Base-by-base conservation (phyloP, 2,329 filamentous ascomycete genomes). In the Cladosporium phlei region DNA sequence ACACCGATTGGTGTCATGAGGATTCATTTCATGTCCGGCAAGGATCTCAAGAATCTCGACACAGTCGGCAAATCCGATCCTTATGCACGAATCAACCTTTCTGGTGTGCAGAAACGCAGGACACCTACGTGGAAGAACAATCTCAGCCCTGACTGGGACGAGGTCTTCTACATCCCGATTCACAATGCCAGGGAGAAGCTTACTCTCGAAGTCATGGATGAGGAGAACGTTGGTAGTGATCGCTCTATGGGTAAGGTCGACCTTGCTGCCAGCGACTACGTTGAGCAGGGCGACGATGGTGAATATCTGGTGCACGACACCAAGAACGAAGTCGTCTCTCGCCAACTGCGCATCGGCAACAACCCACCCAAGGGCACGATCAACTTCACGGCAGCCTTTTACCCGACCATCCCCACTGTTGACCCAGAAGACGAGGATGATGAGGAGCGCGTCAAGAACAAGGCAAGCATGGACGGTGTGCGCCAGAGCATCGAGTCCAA, bases 51-150 rank as follows among this genome's bases (percentile, higher is more conserved):
- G 50, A 98, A 98, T 65, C 78, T 96, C 44, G 93, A 98, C 68
- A 88, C 88, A 2, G 80, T 98, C 66, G 93, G 93, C 68, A 97
- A 97, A 69, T 97, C 93, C 1, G 94, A 98, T 66, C 88, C 93
- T 0, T 98, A 98, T 59, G 87, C 83, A 17, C 84, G 91, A 32
- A 85, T 97, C 1, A 69, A 96, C 44, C 77, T 96, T 6, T 95
- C 90, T 38, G 91, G 93, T 35, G 82, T 97, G 47, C 85, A 93
- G 63, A 95, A 91, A 66, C 89, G 80, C 8, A 82, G 90, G 48
- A 97, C 93, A 2, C 93, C 98, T 40, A 97, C 91, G 0, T 95
- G 93, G 74, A 83, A 88, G 64, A 98, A 95, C 69, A 94, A 96
- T 52, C 80, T 98, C 48, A 88, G 95, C 63, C 93, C 93, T 2